Evolutionary conservation across 78 protist genomes (phyloP).

Genomic region (Emiliania huxleyi): DNA sequence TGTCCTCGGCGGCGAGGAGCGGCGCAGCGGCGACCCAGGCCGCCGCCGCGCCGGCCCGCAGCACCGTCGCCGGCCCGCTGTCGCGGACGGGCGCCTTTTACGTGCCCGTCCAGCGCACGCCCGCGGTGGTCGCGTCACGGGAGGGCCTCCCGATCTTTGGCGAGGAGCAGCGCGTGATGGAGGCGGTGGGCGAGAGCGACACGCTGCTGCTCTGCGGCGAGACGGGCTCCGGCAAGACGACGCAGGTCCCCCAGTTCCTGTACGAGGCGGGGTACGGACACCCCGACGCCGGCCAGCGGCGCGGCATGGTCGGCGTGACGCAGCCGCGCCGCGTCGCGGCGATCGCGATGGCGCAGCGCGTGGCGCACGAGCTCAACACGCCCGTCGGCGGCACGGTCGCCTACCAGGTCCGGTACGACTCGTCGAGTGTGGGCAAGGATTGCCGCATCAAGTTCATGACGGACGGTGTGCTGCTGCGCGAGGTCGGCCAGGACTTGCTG

Average conservation of each 20-base stretch:
- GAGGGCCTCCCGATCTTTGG: constrained; percentile 59
- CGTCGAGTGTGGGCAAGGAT: neutral
- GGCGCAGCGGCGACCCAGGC: no score
- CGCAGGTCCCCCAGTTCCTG: constrained; percentile 92
- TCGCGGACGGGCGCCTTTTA: neutral
- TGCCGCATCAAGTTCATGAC: constrained; percentile 93
- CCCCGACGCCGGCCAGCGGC: neutral
- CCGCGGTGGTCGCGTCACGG: constrained; percentile 37
- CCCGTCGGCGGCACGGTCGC: constrained; percentile 72
- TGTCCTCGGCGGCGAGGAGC: no score
- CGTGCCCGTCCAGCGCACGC: constrained; percentile 30
- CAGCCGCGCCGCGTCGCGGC: constrained; percentile 99
- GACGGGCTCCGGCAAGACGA: constrained; percentile 93
- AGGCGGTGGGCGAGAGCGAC: constrained; percentile 75
- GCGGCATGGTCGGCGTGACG: constrained; percentile 94
- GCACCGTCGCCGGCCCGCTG: no score
- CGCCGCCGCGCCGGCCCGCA: no score
- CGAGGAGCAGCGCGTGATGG: constrained; percentile 85
- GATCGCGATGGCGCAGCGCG: constrained; percentile 84
- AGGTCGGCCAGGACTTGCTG: constrained; percentile 39
- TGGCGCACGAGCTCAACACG: constrained; percentile 86
- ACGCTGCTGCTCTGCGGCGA: constrained; percentile 80
- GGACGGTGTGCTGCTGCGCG: constrained; percentile 78
- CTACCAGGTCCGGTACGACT: constrained; percentile 89
- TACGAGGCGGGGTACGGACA: constrained; percentile 88